Percentiles rank a stretch among this genome's conserved stretches.
phyloP scores from a whole-genome alignment of 768 basidiomycete genomes.

The Suillus discolor region DNA sequence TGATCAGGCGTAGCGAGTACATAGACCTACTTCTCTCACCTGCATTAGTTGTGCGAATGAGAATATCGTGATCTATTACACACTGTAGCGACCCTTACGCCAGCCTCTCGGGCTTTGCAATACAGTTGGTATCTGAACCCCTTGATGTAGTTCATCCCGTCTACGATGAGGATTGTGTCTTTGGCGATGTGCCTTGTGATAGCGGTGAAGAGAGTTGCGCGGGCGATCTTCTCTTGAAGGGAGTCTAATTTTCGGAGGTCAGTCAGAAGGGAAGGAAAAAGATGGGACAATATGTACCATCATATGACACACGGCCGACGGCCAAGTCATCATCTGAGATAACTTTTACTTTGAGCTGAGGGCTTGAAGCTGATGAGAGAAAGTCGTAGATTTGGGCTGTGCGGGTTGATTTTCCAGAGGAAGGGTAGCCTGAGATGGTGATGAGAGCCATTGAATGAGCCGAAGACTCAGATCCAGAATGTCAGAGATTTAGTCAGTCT shows the following conservation, averaged over 20 bases:
- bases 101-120: neutral
- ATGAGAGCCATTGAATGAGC: slow-evolving; percentile 76
- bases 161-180: too few species aligned
- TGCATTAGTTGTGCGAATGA: neutral
- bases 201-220: neutral
- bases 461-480: too few species aligned
- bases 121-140: too few species aligned
- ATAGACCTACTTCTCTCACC: neutral
- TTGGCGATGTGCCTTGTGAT: too few species aligned
- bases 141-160: too few species aligned
- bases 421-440: slow-evolving; percentile 87
- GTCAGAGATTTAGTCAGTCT: too few species aligned
- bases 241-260: neutral
- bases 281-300: neutral
- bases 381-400: neutral
- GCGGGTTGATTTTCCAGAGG: slow-evolving; percentile 82
- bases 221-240: neutral
- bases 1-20: neutral
- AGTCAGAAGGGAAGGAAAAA: neutral
- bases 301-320: neutral
- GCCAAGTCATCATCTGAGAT: neutral
- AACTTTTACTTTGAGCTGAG: neutral
- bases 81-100: too few species aligned
- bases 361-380: neutral
- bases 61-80: too few species aligned